Conservation (phyloP, 179 eudicot genomes). For the Beta corolliflora region DNA sequence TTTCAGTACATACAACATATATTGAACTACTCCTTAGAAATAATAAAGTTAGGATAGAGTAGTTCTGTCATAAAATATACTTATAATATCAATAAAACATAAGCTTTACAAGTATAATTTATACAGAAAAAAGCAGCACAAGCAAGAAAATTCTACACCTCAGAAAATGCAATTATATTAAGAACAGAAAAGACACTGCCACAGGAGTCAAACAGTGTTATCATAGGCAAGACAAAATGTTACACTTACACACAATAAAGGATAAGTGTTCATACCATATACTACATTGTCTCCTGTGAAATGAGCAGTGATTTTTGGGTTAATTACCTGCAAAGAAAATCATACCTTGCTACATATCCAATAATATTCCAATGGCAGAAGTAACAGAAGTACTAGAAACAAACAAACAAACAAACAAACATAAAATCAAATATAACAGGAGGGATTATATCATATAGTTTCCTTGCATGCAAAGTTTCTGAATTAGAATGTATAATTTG, state of each 20-base stretch:
- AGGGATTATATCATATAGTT: constrained; percentile 9
- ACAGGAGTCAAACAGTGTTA: constrained; percentile 34
- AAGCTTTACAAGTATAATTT: no score
- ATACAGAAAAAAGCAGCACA: neutral
- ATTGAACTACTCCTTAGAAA: neutral
- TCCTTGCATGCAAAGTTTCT: constrained; percentile 38
- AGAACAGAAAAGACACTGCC: constrained; percentile 26
- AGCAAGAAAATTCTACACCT: neutral
- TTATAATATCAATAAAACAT: neutral
- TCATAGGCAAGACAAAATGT: constrained; percentile 33
- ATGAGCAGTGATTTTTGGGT: constrained; percentile 38
- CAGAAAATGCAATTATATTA: neutral
- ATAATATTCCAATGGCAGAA: constrained; percentile 30
- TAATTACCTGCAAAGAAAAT: constrained; percentile 29
- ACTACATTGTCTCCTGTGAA: constrained; percentile 35
- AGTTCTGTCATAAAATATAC: neutral
- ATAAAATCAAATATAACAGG: neutral
- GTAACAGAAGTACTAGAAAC: constrained; percentile 6
- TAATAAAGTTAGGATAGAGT: neutral
- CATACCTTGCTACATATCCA: constrained; percentile 24
- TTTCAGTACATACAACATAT: neutral
- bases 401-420: neutral
- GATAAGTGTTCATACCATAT: constrained; percentile 35
- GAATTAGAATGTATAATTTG: neutral
- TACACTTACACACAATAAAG: constrained; percentile 34